Percentiles rank a stretch among this genome's conserved stretches.
These are phyloP conservation scores for Pythium oligandrum DNA, from an alignment of 352 stramenopile genomes.

Conservation along the genomic window DNA sequence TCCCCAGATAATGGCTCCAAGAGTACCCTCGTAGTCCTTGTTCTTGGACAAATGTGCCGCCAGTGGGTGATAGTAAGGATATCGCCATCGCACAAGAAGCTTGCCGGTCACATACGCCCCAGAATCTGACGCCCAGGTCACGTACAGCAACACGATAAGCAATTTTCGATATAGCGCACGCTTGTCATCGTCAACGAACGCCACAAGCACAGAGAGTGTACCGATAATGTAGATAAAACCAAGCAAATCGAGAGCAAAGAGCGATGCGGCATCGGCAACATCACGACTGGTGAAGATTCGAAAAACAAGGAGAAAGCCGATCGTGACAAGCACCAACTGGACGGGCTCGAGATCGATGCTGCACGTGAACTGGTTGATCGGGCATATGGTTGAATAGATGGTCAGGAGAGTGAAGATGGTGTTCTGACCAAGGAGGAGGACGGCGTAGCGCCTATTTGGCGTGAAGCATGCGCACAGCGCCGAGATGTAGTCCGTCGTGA, in stretches of 20 bases:
- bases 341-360: conserved; percentile 6
- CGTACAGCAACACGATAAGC: conserved; percentile 60
- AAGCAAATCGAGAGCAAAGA: conserved; percentile 22
- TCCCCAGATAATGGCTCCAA: conserved; percentile 78
- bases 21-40: conserved; percentile 94
- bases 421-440: conserved; percentile 65
- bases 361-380: conserved; percentile 56
- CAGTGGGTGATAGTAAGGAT: conserved; percentile 76
- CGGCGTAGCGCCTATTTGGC: conserved; percentile 63
- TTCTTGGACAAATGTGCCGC: conserved; percentile 92
- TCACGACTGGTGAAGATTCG: conserved; percentile 9
- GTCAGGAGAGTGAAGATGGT: conserved; percentile 61
- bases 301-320: conserved; percentile 16
- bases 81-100: conserved; percentile 72
- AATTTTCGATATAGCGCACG: conserved; percentile 48
- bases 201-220: conserved; percentile 43
- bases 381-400: conserved; percentile 59
- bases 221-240: conserved; percentile 63
- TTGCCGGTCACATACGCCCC: conserved; percentile 93
- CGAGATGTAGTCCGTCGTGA: conserved; percentile 52
- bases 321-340: conserved; percentile 20
- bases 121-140: conserved; percentile 86
- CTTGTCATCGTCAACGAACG: conserved; percentile 51
- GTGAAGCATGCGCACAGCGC: conserved; percentile 49
- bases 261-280: background rate